A percentile compares a stretch with the other conserved stretches of the same genome.
phyloP scores from a whole-genome alignment of 371 early-diverging fungal genomes.

The Lichtheimia ramosa region DNA sequence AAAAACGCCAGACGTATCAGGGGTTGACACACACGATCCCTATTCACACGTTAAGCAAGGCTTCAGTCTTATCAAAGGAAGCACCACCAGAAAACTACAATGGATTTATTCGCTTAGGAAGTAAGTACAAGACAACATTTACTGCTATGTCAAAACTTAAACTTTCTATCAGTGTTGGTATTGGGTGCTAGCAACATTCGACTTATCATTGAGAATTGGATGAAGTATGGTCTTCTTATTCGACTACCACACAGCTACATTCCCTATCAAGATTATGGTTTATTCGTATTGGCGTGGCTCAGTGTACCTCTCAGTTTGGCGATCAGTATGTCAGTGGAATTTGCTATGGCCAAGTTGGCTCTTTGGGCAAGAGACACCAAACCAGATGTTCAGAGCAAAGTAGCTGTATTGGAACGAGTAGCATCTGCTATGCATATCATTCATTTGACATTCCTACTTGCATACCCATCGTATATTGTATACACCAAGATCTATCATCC shows the following conservation, averaged over 20 bases:
- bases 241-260: conserved; percentile 61
- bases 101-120: conserved; percentile 66
- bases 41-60: conserved; percentile 59
- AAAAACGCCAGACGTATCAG: conserved; percentile 20
- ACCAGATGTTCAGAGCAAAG: conserved; percentile 31
- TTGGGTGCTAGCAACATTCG: conserved; percentile 83
- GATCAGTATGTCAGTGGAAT: conserved; percentile 61
- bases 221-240: conserved; percentile 86
- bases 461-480: conserved; percentile 66
- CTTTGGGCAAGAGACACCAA: conserved; percentile 31
- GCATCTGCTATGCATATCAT: conserved; percentile 44
- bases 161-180: conserved; percentile 66
- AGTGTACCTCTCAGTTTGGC: conserved; percentile 54
- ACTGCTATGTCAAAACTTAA: background rate
- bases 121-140: conserved; percentile 36
- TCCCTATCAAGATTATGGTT: conserved; percentile 56
- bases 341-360: conserved; percentile 36
- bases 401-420: conserved; percentile 33
- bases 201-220: conserved; percentile 83
- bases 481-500: conserved; percentile 77
- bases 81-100: conserved; percentile 78
- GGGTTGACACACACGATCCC: conserved; percentile 61
- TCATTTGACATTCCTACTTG: conserved; percentile 60
- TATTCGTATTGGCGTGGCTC: conserved; percentile 48
- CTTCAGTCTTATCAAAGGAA: conserved; percentile 72